These are phyloP conservation scores for Neurospora terricola DNA, from an alignment of 495 filamentous ascomycete species.

Conservation along the genomic window DNA sequence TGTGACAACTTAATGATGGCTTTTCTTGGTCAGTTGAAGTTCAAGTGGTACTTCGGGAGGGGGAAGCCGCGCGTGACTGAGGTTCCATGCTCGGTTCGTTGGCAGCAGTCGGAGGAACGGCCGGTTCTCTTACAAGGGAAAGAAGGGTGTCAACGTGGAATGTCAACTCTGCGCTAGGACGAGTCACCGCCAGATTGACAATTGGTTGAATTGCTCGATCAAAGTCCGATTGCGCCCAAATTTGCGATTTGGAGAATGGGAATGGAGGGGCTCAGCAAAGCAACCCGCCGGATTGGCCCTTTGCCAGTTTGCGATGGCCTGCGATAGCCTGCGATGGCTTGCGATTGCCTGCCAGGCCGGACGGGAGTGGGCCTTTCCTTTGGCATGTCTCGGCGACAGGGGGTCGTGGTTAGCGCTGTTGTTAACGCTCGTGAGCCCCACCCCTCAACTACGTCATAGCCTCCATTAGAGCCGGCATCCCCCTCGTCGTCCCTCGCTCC, in stretches of 20 bases:
- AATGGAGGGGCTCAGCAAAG: neutral
- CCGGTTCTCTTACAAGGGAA: neutral
- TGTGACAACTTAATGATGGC: neutral
- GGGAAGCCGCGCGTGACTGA: neutral
- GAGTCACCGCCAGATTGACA: neutral
- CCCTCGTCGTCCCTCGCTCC: neutral
- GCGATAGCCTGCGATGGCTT: neutral
- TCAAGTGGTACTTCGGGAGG: neutral
- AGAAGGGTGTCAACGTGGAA: neutral
- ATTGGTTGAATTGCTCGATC: neutral
- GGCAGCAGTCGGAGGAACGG: neutral
- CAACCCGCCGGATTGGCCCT: neutral
- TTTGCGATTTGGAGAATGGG: neutral
- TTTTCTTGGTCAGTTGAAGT: neutral
- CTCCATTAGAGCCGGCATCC: neutral
- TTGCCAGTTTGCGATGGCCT: neutral
- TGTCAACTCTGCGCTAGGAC: neutral
- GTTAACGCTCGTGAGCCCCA: neutral
- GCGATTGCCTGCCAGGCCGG: neutral
- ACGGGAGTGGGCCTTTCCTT: neutral
- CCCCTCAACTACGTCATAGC: neutral
- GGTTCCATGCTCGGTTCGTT: neutral
- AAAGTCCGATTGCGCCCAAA: neutral
- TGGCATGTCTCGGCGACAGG: neutral
- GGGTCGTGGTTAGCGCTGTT: neutral